Evolutionary conservation across 768 basidiomycete species (phyloP).

Genomic region (Amylocystis lapponica): DNA sequence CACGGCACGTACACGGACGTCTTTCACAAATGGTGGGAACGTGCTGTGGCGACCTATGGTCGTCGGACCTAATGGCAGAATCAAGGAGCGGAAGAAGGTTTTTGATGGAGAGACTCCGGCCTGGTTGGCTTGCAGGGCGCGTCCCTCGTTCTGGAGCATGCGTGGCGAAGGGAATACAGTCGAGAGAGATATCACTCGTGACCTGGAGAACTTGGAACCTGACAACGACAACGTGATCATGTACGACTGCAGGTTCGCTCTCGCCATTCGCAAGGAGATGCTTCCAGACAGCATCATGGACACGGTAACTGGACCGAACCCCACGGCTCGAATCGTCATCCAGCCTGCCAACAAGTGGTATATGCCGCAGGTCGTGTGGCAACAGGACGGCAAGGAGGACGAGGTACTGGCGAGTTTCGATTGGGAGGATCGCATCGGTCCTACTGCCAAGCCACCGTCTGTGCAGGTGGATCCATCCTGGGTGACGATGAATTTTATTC

Average conservation of each 20-base stretch:
- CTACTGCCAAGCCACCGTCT: neutral
- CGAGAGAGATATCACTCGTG: conserved; percentile 38
- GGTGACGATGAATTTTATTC: conserved; percentile 11
- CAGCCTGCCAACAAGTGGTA: conserved; percentile 38
- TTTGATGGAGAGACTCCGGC: neutral
- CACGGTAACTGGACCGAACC: conserved; percentile 18
- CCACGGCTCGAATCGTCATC: conserved; percentile 27
- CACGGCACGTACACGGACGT: conserved; percentile 9
- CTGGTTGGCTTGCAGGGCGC: conserved; percentile 66
- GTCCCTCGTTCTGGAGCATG: conserved; percentile 24
- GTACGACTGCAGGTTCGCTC: conserved; percentile 62
- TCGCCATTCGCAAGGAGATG: conserved; percentile 39
- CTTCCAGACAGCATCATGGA: conserved; percentile 36
- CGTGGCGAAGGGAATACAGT: conserved; percentile 24
- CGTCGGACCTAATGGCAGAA: conserved; percentile 19
- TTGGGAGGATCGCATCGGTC: conserved; percentile 3
- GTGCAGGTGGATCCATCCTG: neutral
- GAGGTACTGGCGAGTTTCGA: conserved; percentile 2
- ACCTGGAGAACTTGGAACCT: conserved; percentile 13
- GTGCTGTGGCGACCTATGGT: conserved; percentile 60
- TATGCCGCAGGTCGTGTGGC: conserved; percentile 39
- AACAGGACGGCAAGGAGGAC: neutral
- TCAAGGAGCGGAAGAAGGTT: conserved; percentile 9
- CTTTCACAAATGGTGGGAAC: conserved; percentile 53
- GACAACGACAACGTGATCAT: conserved; percentile 32